Conservation (phyloP, 257 asterid species). For the Cruciata laevipes region DNA sequence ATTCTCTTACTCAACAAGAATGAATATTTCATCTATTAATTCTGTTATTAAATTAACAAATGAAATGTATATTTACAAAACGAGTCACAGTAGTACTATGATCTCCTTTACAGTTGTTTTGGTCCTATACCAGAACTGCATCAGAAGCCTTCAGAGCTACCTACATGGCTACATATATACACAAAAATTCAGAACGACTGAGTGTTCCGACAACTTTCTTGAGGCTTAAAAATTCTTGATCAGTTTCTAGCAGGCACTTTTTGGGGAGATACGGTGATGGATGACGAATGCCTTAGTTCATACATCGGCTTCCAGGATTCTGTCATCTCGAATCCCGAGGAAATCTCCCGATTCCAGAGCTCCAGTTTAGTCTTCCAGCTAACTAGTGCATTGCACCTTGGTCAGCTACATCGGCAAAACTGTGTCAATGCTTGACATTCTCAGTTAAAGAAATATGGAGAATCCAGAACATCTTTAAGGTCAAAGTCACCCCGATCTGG, state of each 20-base stretch:
- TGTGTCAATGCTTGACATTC: background rate
- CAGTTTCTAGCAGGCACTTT: background rate
- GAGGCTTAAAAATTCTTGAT: background rate
- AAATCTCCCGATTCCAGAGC: background rate
- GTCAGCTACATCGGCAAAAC: background rate
- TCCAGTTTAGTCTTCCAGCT: constrained; percentile 1
- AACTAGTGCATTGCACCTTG: background rate
- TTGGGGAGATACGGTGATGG: background rate
- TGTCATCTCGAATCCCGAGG: background rate
- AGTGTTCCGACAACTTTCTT: background rate
- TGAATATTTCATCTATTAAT: too few species aligned
- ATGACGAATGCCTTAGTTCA: background rate
- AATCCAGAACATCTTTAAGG: constrained; percentile 63
- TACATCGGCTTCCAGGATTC: too few species aligned
- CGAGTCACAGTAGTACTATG: background rate
- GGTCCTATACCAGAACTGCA: background rate
- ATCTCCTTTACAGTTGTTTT: background rate
- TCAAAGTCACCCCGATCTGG: constrained; percentile 89
- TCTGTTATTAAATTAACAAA: background rate
- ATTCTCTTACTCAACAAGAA: background rate
- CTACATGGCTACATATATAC: background rate
- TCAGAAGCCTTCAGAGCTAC: too few species aligned
- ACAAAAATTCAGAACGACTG: background rate
- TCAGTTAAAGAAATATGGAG: constrained; percentile 93
- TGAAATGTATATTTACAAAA: background rate